phyloP scores from a whole-genome alignment of 1,139 yeast genomes.

The Meyerozyma carpophila region DNA sequence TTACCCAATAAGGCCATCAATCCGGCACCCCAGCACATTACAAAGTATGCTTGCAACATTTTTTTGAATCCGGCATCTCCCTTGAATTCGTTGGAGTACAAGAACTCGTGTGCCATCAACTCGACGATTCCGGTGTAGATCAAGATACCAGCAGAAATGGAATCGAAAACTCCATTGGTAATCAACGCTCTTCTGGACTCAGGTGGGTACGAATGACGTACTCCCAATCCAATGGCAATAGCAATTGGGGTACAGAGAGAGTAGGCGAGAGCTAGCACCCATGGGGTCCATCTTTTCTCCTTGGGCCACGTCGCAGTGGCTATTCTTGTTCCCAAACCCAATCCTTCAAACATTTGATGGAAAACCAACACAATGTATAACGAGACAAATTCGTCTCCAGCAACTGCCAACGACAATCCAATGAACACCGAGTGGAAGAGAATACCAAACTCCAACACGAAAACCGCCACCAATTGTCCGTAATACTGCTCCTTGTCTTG shows the following conservation, averaged over 20 bases:
- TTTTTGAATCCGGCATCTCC: slow-evolving; percentile 12
- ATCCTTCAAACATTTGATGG: slow-evolving; percentile 39
- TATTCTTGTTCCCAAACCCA: slow-evolving; percentile 36
- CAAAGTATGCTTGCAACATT: slow-evolving; percentile 20
- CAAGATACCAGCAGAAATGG: slow-evolving; percentile 35
- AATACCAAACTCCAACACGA: slow-evolving; percentile 35
- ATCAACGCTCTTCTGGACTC: slow-evolving; percentile 29
- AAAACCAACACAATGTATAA: slow-evolving; percentile 33
- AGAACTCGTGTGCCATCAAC: slow-evolving; percentile 35
- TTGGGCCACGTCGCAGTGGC: slow-evolving; percentile 35
- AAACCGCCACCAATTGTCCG: slow-evolving; percentile 35
- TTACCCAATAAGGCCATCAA: slow-evolving; percentile 19
- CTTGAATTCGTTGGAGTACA: slow-evolving; percentile 24
- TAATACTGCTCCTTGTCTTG: slow-evolving; percentile 31
- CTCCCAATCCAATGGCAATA: slow-evolving; percentile 33
- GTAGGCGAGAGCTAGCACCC: slow-evolving; percentile 28
- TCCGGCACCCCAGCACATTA: slow-evolving; percentile 14
- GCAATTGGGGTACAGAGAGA: slow-evolving; percentile 32
- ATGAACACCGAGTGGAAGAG: slow-evolving; percentile 37
- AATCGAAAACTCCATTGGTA: slow-evolving; percentile 33
- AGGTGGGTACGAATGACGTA: slow-evolving; percentile 28
- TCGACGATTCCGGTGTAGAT: slow-evolving; percentile 37
- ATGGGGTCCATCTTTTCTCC: slow-evolving; percentile 23
- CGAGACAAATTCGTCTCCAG: slow-evolving; percentile 32
- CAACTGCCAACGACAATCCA: slow-evolving; percentile 35